Evolutionary conservation across 2,329 filamentous ascomycete genomes (phyloP).

Genomic region (Biscogniauxia marginata): DNA sequence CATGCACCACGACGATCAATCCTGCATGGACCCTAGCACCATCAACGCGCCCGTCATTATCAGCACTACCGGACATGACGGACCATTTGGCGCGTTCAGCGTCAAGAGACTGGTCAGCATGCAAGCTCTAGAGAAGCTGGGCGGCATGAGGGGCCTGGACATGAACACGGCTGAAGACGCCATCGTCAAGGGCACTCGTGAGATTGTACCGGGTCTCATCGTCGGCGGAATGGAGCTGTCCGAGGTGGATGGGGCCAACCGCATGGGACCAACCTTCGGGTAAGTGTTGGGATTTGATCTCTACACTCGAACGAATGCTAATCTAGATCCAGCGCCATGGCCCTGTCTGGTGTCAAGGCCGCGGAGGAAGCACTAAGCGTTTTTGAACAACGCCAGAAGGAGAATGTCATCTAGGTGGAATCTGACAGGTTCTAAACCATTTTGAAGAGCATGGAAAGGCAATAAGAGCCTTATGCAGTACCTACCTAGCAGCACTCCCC

Average conservation of each 20-base stretch:
- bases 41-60: constrained; percentile 90
- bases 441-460: no score
- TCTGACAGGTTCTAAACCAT: no score
- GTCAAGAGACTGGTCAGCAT: constrained; percentile 91
- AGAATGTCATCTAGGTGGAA: constrained; percentile 61
- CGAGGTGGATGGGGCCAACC: constrained; percentile 86
- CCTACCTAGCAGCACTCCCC: no score
- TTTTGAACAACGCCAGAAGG: constrained; percentile 73
- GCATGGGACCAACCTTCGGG: constrained; percentile 64
- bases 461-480: no score
- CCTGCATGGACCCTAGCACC: constrained; percentile 96
- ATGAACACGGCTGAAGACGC: constrained; percentile 92
- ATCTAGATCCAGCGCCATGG: constrained; percentile 68
- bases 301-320: constrained; percentile 4
- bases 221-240: constrained; percentile 94
- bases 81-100: constrained; percentile 84
- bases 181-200: constrained; percentile 87
- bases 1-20: constrained; percentile 85
- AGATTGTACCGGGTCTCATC: constrained; percentile 83
- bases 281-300: constrained; percentile 9
- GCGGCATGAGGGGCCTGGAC: constrained; percentile 89
- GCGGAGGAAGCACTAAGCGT: constrained; percentile 81
- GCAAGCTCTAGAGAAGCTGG: constrained; percentile 77
- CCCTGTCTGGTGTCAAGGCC: constrained; percentile 81
- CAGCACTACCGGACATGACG: constrained; percentile 89